phyloP scores from a whole-genome alignment of 345 rosid species.

The Durio zibethinus region DNA sequence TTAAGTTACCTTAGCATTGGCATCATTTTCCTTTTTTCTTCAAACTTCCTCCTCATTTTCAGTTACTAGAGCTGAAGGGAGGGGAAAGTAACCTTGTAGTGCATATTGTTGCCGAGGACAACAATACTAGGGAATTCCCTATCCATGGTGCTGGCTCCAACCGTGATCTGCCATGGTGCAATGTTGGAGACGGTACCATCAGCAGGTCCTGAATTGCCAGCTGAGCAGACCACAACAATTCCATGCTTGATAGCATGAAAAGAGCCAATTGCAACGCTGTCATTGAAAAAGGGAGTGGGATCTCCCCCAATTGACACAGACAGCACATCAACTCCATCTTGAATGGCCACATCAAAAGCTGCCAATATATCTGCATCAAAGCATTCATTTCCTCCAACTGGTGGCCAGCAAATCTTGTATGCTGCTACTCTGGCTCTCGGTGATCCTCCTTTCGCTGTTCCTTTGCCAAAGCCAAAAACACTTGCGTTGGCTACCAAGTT shows the following conservation, averaged over 20 bases:
- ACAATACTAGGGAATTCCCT: conserved; percentile 72
- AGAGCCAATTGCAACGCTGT: conserved; percentile 66
- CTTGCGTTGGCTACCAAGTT: conserved; percentile 50
- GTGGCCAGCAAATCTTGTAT: conserved; percentile 83
- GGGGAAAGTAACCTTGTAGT: conserved; percentile 47
- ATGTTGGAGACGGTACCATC: conserved; percentile 59
- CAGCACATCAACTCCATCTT: conserved; percentile 72
- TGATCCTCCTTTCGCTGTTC: conserved; percentile 83
- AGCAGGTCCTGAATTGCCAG: conserved; percentile 79
- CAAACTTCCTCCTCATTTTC: neutral
- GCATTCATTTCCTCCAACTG: conserved; percentile 42
- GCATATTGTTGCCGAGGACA: conserved; percentile 49
- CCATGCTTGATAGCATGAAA: conserved; percentile 71
- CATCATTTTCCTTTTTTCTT: neutral
- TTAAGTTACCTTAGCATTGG: neutral
- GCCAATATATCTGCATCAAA: conserved; percentile 71
- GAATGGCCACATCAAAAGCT: conserved; percentile 68
- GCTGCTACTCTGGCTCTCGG: conserved; percentile 81
- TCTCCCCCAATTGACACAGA: conserved; percentile 68
- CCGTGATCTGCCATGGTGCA: conserved; percentile 90
- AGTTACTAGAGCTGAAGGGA: neutral
- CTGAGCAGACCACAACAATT: conserved; percentile 62
- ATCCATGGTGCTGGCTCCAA: conserved; percentile 86
- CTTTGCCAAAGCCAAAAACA: conserved; percentile 52
- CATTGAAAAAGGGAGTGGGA: conserved; percentile 42